A percentile compares a stretch with the other conserved stretches of the same genome.
phyloP scores from a whole-genome alignment of 345 rosid species.

The Aethionema arabicum region DNA sequence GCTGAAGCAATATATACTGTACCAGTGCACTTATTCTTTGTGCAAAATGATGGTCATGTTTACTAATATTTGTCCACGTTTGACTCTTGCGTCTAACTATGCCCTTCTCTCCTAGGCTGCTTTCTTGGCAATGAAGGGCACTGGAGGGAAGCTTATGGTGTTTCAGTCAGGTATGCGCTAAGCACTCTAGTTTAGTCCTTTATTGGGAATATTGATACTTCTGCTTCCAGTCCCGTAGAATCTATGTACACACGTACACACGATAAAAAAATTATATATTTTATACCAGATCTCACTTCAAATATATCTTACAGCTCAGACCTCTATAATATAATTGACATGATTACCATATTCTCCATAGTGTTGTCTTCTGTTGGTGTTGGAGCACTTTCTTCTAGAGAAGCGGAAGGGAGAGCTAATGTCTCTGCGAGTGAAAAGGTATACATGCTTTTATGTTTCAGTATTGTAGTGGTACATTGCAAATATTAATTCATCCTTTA shows the following conservation, averaged over 20 bases:
- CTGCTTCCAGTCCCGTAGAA: conserved; percentile 5
- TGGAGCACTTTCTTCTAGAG: conserved; percentile 90
- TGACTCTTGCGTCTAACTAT: conserved; percentile 1
- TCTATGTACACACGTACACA: conserved; percentile 3
- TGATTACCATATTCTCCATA: conserved; percentile 33
- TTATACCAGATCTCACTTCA: conserved; percentile 5
- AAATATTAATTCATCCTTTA: conserved; percentile 13
- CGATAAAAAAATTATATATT: conserved; percentile 9
- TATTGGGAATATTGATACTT: conserved; percentile 6
- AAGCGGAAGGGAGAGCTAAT: conserved; percentile 91
- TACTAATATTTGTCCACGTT: conserved; percentile 14
- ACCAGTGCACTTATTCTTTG: neutral
- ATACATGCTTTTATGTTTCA: conserved; percentile 9
- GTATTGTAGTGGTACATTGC: conserved; percentile 13
- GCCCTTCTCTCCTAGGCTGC: conserved; percentile 56
- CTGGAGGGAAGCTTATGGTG: conserved; percentile 88
- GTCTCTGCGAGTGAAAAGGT: conserved; percentile 87
- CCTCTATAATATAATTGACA: conserved; percentile 19
- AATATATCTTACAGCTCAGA: conserved; percentile 1
- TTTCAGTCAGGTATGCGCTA: conserved; percentile 73
- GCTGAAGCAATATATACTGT: conserved; percentile 11
- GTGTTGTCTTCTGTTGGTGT: conserved; percentile 87
- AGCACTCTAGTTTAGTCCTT: neutral
- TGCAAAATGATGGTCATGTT: conserved; percentile 2
- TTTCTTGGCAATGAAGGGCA: conserved; percentile 82